These are phyloP conservation scores for Pestalotiopsis sp. DNA, from an alignment of 2,329 filamentous ascomycete species.

Conservation along the genomic window DNA sequence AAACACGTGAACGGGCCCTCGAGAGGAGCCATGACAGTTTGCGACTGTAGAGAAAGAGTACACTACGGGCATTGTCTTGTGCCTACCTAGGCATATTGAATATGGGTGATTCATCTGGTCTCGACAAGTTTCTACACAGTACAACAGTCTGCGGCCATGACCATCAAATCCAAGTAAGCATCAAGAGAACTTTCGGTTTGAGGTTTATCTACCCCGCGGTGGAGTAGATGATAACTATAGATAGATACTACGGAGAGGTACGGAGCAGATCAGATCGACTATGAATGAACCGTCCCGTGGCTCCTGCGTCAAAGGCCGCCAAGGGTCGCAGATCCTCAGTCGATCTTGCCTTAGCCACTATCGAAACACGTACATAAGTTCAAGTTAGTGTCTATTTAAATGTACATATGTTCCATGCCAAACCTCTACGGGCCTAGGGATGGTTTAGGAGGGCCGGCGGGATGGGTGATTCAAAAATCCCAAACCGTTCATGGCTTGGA, in stretches of 20 bases:
- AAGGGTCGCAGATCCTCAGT: constrained; percentile 12
- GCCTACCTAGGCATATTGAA: too few relatives aligned
- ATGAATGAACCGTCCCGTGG: background rate
- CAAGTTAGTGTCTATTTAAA: background rate
- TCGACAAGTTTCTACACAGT: too few relatives aligned
- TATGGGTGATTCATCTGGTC: too few relatives aligned
- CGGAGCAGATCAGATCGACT: background rate
- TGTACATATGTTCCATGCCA: background rate
- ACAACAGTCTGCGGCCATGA: too few relatives aligned
- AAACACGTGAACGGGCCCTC: background rate
- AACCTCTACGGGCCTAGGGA: background rate
- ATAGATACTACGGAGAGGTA: background rate
- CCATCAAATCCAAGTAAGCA: background rate
- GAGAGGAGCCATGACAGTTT: too few relatives aligned
- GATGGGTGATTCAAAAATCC: background rate
- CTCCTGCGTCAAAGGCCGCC: constrained; percentile 12
- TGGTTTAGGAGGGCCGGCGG: background rate
- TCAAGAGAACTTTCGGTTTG: background rate
- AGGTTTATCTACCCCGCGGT: background rate
- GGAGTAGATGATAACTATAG: background rate
- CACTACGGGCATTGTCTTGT: too few relatives aligned
- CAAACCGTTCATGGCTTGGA: background rate
- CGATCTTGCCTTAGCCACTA: background rate
- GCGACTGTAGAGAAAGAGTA: too few relatives aligned
- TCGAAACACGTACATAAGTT: background rate